Percentiles rank a stretch among this genome's conserved stretches.
Conservation (phyloP, 179 eudicot species). For the Corrigiola litoralis region DNA sequence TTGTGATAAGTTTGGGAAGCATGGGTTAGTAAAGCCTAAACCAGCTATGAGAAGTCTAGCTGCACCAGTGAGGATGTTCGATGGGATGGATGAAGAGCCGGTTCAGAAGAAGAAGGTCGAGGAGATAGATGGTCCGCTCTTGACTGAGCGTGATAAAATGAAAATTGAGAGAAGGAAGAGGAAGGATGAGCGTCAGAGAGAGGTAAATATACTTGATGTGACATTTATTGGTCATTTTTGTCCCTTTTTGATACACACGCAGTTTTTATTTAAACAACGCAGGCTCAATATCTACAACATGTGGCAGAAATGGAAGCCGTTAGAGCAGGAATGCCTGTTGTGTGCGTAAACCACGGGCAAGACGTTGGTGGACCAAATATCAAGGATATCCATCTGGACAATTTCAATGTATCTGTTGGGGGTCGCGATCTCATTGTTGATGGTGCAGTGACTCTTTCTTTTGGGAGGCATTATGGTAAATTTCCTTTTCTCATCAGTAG, state of each 20-base stretch:
- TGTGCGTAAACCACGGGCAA: constrained; percentile 64
- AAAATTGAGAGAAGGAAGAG: constrained; percentile 90
- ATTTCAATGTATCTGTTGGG: constrained; percentile 88
- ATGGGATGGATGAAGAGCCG: constrained; percentile 87
- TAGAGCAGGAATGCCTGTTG: constrained; percentile 90
- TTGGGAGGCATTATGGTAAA: constrained; percentile 94
- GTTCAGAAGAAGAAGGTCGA: constrained; percentile 90
- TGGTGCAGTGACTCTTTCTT: constrained; percentile 75
- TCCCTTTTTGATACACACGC: not conserved
- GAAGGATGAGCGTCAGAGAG: constrained; percentile 95
- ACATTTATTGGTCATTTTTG: not conserved
- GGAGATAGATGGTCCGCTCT: constrained; percentile 80
- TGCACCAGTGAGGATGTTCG: constrained; percentile 88
- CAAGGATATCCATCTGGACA: constrained; percentile 86
- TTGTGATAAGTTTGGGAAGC: constrained; percentile 90
- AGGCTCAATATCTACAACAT: constrained; percentile 81
- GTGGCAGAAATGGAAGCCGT: constrained; percentile 95
- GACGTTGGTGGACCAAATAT: constrained; percentile 57
- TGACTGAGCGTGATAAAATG: constrained; percentile 90
- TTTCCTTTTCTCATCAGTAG: not conserved
- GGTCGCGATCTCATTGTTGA: constrained; percentile 95
- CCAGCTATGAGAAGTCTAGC: constrained; percentile 83
- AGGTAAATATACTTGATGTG: constrained; percentile 51
- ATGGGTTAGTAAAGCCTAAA: constrained; percentile 72
- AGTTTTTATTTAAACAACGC: constrained; percentile 18